Percentiles rank a stretch among this genome's conserved stretches.
phyloP scores from a whole-genome alignment of 208 protist species.

The Trypanosoma grayi region DNA sequence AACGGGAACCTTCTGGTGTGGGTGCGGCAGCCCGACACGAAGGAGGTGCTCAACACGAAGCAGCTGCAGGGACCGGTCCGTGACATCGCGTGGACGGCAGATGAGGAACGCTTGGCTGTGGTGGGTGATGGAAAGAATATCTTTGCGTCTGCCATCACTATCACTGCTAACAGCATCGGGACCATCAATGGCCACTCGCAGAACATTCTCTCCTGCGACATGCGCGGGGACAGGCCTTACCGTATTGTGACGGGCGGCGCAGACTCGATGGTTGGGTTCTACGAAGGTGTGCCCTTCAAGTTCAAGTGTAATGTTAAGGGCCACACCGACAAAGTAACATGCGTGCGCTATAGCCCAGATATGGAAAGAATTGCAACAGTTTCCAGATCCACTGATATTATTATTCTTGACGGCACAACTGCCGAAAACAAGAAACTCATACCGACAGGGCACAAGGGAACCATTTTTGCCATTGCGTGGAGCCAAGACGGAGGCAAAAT shows the following conservation, averaged over 20 bases:
- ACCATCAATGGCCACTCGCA: conserved; percentile 49
- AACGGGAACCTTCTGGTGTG: conserved; percentile 45
- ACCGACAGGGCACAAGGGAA: conserved; percentile 38
- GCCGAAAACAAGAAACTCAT: conserved; percentile 26
- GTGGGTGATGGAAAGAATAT: conserved; percentile 58
- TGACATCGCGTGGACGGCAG: conserved; percentile 60
- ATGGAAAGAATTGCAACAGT: conserved; percentile 35
- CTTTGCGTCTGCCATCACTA: conserved; percentile 33
- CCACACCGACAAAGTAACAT: conserved; percentile 60
- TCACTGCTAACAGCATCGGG: conserved; percentile 40
- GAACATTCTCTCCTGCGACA: conserved; percentile 42
- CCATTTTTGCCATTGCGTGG: conserved; percentile 46
- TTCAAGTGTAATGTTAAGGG: conserved; percentile 37
- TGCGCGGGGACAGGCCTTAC: conserved; percentile 40
- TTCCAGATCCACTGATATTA: conserved; percentile 29
- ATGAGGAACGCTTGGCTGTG: conserved; percentile 48
- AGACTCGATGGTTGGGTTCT: conserved; percentile 53
- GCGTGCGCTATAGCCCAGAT: conserved; percentile 60
- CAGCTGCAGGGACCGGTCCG: conserved; percentile 39
- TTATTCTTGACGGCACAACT: conserved; percentile 54
- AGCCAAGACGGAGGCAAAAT: conserved; percentile 31
- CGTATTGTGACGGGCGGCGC: conserved; percentile 43
- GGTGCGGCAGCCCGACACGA: conserved; percentile 27
- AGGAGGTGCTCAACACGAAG: conserved; percentile 30
- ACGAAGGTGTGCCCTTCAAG: conserved; percentile 65